Base-by-base conservation (phyloP, 2,329 filamentous ascomycete species). In the Helotiales sp. region DNA sequence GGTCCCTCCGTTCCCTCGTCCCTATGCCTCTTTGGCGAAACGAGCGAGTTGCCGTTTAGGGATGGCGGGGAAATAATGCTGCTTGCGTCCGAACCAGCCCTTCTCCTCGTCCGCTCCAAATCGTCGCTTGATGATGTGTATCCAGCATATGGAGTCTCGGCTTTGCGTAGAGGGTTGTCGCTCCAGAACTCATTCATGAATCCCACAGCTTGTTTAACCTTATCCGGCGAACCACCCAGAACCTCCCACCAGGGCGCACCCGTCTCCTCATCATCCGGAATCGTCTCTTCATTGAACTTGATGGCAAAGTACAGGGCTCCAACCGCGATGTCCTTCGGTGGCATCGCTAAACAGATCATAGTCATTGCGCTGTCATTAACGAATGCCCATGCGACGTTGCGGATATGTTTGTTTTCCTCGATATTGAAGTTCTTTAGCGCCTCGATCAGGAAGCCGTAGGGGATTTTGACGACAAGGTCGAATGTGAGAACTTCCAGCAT, bases 401-500 rank as follows among this genome's bases (percentile, higher is more conserved):
- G 88, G 32, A 98, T 81, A 63, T 86, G 82, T 79, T 95, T 95
- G 80, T 96, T 92, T 75, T 95, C 89, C 67, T 92, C 88, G 24
- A 93, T 84, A 26, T 86, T 85, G 69, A 96, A 87, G 76, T 87
- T 89, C 63, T 89, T 87, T 34, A 97, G 86, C 76, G 94, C 90
- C 64, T 95, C 89, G 79, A 93, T 96, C 30, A 98, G 87, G 66
- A 91, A 87, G 66, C 90, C 89, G 78, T 98, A 96, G 0, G 96
- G 95, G 68, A 93, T 92, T 72, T 96, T 92, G 30, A 97, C 85
- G 79, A 94, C 93, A 54, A 99, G 84, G 77, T 99, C 96, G 78
- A 99, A 99, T 68, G 94, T 98, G 20, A 99, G 84, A 54, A 89
- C 89, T 78, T 98, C 96, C 17, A 99, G 86, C 82, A 99, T 91